Evolutionary conservation across 164 flowering plant species (phyloP).

Genomic region (Macadamia tetraphylla): DNA sequence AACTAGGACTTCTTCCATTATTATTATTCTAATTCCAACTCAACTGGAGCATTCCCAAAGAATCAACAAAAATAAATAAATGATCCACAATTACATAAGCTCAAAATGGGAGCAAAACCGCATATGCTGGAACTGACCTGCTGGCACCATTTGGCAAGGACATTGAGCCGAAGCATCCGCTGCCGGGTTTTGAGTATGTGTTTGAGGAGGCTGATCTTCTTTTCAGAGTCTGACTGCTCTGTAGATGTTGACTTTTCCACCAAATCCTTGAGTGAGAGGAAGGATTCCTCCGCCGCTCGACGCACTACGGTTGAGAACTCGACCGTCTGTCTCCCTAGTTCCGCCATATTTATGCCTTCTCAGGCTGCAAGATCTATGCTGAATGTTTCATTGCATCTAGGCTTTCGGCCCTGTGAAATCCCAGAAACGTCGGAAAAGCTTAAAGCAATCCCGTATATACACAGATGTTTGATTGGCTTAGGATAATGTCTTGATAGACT

Average conservation of each 20-base stretch:
- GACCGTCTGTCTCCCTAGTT: slow-evolving; percentile 83
- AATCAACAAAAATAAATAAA: not conserved
- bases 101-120: not conserved
- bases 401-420: not conserved
- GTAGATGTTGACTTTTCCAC: slow-evolving; percentile 66
- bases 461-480: too few species aligned
- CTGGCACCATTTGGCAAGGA: slow-evolving; percentile 92
- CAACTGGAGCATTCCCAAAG: not conserved
- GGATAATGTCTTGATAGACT: too few species aligned
- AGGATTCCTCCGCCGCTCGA: slow-evolving; percentile 88
- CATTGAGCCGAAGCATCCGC: slow-evolving; percentile 92
- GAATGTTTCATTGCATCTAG: not conserved
- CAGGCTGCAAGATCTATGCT: not conserved
- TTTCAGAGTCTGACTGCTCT: slow-evolving; percentile 71
- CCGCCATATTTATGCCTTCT: slow-evolving; percentile 48
- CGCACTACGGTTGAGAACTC: slow-evolving; percentile 73
- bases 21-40: too few species aligned
- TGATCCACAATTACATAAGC: too few species aligned
- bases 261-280: slow-evolving; percentile 64
- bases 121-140: slow-evolving; percentile 43
- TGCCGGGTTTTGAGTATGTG: slow-evolving; percentile 81
- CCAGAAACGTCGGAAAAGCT: too few species aligned
- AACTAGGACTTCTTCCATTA: too few species aligned
- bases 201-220: slow-evolving; percentile 78
- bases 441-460: too few species aligned